A percentile compares a stretch with the other conserved stretches of the same genome.
Conservation (phyloP, 768 basidiomycete genomes). For the Lactarius hatsudake region DNA sequence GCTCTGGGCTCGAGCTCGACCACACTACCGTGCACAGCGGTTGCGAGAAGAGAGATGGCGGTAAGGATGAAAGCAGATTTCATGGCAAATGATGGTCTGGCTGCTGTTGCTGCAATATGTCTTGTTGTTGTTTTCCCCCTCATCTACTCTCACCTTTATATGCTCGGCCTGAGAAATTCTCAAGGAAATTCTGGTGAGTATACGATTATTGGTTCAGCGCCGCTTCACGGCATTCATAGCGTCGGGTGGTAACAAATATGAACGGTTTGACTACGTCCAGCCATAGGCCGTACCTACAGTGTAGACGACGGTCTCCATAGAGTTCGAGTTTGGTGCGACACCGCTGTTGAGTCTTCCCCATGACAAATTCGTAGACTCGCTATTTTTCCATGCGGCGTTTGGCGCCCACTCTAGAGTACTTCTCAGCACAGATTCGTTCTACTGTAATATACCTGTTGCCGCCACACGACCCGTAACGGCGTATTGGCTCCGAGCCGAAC, state of each 20-base stretch:
- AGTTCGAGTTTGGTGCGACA: not conserved
- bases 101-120: not conserved
- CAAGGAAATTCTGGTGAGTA: too few species aligned
- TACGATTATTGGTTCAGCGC: not conserved
- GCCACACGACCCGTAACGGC: not conserved
- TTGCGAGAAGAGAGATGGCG: not conserved
- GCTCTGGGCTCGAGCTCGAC: conserved; percentile 27
- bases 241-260: not conserved
- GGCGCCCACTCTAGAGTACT: not conserved
- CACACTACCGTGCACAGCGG: not conserved
- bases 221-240: not conserved
- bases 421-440: not conserved
- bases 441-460: not conserved
- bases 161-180: not conserved
- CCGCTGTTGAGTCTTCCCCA: not conserved
- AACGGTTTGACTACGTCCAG: not conserved
- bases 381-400: not conserved
- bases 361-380: not conserved
- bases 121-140: not conserved
- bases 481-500: not conserved
- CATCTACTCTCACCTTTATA: conserved; percentile 2
- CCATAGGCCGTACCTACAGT: not conserved
- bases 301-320: not conserved
- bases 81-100: not conserved
- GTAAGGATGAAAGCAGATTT: not conserved